Conservation (phyloP, 805 yeast species). For the Candida railenensis region DNA sequence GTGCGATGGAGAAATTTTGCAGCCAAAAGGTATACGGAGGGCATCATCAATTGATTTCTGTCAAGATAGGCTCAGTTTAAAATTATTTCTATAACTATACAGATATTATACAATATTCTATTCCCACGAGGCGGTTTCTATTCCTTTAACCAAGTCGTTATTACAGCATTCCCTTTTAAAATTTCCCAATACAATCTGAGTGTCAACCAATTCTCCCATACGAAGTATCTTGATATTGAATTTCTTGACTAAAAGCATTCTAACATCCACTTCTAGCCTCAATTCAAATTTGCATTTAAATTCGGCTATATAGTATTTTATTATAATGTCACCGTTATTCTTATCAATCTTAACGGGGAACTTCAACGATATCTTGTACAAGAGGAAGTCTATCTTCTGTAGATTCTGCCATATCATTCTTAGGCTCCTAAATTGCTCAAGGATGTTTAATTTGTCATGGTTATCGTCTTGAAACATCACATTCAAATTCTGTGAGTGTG, state of each 20-base stretch:
- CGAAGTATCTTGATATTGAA: background rate
- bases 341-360: constrained; percentile 22
- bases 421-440: constrained; percentile 19
- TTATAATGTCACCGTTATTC: constrained; percentile 1
- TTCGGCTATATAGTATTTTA: constrained; percentile 7
- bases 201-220: background rate
- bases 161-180: constrained; percentile 1
- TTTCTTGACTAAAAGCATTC: background rate
- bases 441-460: constrained; percentile 1
- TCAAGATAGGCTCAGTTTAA: no score
- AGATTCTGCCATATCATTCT: constrained; percentile 18
- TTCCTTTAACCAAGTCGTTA: background rate
- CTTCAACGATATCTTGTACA: constrained; percentile 26
- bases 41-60: no score
- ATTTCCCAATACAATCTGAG: background rate
- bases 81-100: no score
- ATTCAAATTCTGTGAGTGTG: background rate
- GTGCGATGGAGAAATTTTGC: background rate
- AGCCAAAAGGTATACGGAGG: background rate
- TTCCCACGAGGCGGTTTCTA: background rate
- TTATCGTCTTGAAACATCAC: background rate
- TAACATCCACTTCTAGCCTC: background rate
- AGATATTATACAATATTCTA: no score
- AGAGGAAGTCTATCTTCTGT: constrained; percentile 24
- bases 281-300: constrained; percentile 1